A percentile compares a stretch with the other conserved stretches of the same genome.
phyloP scores from a whole-genome alignment of 2,329 filamentous ascomycete genomes.

The Trichoderma oligosporum region DNA sequence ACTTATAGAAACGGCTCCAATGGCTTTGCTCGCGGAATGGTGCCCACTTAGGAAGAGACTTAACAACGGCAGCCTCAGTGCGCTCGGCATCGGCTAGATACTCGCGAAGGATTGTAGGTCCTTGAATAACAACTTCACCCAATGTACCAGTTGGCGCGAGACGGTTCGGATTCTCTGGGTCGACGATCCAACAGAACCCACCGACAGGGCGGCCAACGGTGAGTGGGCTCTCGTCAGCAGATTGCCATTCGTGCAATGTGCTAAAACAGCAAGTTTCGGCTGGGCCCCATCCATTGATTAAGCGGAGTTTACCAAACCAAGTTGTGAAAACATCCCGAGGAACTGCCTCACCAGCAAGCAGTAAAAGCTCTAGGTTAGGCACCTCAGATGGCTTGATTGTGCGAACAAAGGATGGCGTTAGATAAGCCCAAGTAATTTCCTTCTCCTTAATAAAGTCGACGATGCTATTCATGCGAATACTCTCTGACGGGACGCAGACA shows the following conservation, averaged over 20 bases:
- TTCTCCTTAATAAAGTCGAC: background rate
- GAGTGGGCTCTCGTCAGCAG: slow-evolving; percentile 6
- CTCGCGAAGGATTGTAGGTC: slow-evolving; percentile 12
- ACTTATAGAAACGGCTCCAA: slow-evolving; percentile 16
- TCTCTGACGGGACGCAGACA: slow-evolving; percentile 11
- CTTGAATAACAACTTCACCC: slow-evolving; percentile 19
- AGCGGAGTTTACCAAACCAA: slow-evolving; percentile 17
- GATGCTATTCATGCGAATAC: slow-evolving; percentile 19
- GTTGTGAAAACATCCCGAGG: slow-evolving; percentile 12
- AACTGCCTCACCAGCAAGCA: slow-evolving; percentile 21
- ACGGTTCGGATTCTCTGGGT: slow-evolving; percentile 12
- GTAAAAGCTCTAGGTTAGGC: slow-evolving; percentile 13
- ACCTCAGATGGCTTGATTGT: slow-evolving; percentile 13
- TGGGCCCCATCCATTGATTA: slow-evolving; percentile 24
- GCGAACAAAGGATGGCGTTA: slow-evolving; percentile 17
- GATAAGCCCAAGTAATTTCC: slow-evolving; percentile 14
- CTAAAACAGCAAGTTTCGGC: slow-evolving; percentile 20
- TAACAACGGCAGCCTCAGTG: background rate
- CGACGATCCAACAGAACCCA: slow-evolving; percentile 16
- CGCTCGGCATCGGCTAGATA: slow-evolving; percentile 17
- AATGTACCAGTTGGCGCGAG: slow-evolving; percentile 15
- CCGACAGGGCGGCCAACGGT: slow-evolving; percentile 18
- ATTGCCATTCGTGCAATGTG: slow-evolving; percentile 18
- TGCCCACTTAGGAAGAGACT: slow-evolving; percentile 11
- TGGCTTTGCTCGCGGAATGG: background rate